Evolutionary conservation across 495 filamentous ascomycete genomes (phyloP).

Genomic region (Hyaloscypha finlandica): DNA sequence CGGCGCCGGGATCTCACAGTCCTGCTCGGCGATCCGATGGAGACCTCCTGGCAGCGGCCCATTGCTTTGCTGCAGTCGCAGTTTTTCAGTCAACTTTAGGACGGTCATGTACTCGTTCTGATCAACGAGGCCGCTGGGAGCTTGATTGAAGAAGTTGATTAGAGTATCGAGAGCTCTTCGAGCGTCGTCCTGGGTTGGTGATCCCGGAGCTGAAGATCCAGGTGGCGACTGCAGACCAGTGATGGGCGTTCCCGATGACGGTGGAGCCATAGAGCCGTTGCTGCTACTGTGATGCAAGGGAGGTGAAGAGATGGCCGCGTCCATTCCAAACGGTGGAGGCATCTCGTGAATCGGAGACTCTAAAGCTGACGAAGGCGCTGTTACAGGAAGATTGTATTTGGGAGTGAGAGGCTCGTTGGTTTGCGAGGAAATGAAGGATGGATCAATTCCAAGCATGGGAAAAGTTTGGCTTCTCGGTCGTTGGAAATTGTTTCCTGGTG

Average conservation of each 20-base stretch:
- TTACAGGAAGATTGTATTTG: constrained; percentile 60
- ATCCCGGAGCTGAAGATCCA: constrained; percentile 51
- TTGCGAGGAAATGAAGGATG: constrained; percentile 68
- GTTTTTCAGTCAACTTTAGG: constrained; percentile 82
- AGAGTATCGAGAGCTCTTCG: constrained; percentile 81
- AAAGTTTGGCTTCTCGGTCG: constrained; percentile 92
- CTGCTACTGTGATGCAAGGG: constrained; percentile 55
- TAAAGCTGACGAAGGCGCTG: constrained; percentile 61
- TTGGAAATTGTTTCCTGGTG: constrained; percentile 58
- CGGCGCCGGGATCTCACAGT: constrained; percentile 45
- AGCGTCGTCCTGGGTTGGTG: constrained; percentile 89
- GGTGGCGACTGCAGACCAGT: constrained; percentile 42
- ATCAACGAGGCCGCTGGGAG: constrained; percentile 66
- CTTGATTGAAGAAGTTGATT: constrained; percentile 80
- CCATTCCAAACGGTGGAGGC: constrained; percentile 50
- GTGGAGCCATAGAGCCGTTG: constrained; percentile 49
- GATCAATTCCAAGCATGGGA: constrained; percentile 67
- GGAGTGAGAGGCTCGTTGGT: constrained; percentile 63
- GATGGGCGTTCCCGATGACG: constrained; percentile 44
- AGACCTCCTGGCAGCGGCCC: constrained; percentile 66
- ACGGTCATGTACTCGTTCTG: constrained; percentile 84
- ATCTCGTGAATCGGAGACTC: constrained; percentile 71
- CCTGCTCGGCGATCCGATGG: constrained; percentile 64
- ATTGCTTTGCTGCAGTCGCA: constrained; percentile 65
- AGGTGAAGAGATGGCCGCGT: constrained; percentile 53